Evolutionary conservation across 2,329 filamentous ascomycete genomes (phyloP).

Genomic region (Fusarium brevicatenulatum): DNA sequence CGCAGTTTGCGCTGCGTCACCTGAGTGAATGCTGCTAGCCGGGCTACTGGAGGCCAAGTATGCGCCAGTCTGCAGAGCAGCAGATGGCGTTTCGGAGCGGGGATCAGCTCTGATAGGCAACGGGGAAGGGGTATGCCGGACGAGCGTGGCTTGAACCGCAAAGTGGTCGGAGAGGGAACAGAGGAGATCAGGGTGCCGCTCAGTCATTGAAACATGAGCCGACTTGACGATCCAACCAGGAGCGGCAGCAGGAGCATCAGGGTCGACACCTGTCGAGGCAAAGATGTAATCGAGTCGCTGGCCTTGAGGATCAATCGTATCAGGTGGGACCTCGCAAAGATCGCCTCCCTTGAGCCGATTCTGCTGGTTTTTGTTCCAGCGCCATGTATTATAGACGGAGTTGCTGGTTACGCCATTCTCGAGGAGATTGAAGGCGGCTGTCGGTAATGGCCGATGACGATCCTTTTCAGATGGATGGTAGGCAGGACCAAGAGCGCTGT

Average conservation of each 20-base stretch:
- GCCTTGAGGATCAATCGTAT: conserved; percentile 76
- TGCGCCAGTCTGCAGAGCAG: conserved; percentile 42
- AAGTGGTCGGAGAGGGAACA: conserved; percentile 97
- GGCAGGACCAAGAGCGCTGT: conserved; percentile 81
- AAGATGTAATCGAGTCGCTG: conserved; percentile 97
- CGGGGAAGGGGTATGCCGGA: conserved; percentile 53
- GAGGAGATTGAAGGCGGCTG: conserved; percentile 78
- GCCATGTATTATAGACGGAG: conserved; percentile 89
- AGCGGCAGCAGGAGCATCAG: conserved; percentile 45
- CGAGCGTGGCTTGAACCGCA: conserved; percentile 83
- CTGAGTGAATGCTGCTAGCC: conserved; percentile 38
- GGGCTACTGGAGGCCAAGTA: conserved; percentile 40
- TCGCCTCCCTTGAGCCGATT: conserved; percentile 72
- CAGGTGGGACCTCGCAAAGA: conserved; percentile 66
- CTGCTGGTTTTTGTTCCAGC: conserved; percentile 79
- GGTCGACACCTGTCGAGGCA: conserved; percentile 65
- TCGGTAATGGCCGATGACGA: conserved; percentile 74
- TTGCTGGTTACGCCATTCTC: conserved; percentile 92
- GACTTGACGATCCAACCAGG: conserved; percentile 74
- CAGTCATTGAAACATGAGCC: conserved; percentile 80
- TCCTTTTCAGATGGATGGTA: conserved; percentile 73
- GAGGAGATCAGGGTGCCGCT: conserved; percentile 80
- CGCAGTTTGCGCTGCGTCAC: conserved; percentile 33
- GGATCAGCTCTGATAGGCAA: conserved; percentile 23
- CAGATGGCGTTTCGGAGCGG: conserved; percentile 35